Evolutionary conservation across 2,329 filamentous ascomycete genomes (phyloP), one percentile per base, ranked within the genome.

Genomic region (Fusarium sp.): DNA sequence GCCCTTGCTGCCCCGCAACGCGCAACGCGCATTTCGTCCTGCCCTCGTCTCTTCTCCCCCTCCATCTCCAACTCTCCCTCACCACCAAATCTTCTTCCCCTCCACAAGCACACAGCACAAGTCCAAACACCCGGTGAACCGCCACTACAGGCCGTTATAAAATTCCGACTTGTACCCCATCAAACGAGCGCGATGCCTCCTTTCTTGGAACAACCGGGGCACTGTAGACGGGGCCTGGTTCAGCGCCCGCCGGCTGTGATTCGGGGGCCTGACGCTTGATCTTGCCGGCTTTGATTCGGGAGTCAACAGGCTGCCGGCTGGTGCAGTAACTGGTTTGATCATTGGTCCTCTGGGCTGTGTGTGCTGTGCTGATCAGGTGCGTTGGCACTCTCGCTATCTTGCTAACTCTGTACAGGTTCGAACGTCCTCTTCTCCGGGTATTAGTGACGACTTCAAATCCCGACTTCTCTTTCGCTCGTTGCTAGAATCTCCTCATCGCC

Each of bases 351-450:
- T 46, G 23, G 0, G 43, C 5, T 46, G 18, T 28, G 43, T 46
- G 23, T 9, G 18, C 18, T 46, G 8, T 46, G 18, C 28, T 28
- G 43, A 28, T 0, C 0, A 28, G 23, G 23, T 46, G 43, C 23
- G 23, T 46, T 0, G 8, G 19, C 23, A 0, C 23, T 46, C 23
- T 9, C 9, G 25, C 11, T 7, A 5, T 13, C 0, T 9, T 8
- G 18, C 43, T 28, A 6, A 25, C 23, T 25, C 7, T 46, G 8
- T 28, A 9, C 7, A 44, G 43, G 43, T 44, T 44, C 2, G 25
- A 28, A 10, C 16, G 3, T 18, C 42, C 6, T 25, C 16, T 25
- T 18, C 16, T 25, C 12, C 2, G n/a, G 16, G 18, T 25, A 43
- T 16, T 1, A 18, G 40, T 9, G 28, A 30, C 25, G 6, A 28